Evolutionary conservation across 1,284 basidiomycete genomes (phyloP).

Genomic region (Malassezia restricta): DNA sequence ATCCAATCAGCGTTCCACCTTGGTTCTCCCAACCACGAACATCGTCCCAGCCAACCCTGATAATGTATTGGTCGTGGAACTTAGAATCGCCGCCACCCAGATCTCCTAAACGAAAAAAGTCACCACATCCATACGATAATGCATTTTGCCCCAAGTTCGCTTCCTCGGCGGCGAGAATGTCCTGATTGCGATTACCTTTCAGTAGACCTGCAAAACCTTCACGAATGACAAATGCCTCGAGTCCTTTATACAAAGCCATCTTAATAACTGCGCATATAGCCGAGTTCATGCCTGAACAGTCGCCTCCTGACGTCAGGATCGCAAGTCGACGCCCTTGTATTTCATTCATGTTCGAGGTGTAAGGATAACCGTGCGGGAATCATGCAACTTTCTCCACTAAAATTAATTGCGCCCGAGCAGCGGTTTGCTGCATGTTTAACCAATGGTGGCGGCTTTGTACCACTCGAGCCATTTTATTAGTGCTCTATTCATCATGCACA

Average conservation of each 20-base stretch:
- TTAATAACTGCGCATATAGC: slow-evolving; percentile 41
- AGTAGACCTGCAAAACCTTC: slow-evolving; percentile 94
- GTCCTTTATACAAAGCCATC: slow-evolving; percentile 54
- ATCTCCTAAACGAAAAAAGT: slow-evolving; percentile 67
- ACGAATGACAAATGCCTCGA: slow-evolving; percentile 49
- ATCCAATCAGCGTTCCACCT: slow-evolving; percentile 91
- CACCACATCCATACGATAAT: slow-evolving; percentile 71
- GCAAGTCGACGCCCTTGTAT: slow-evolving; percentile 51
- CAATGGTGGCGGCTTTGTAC: no score
- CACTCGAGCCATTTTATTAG: no score
- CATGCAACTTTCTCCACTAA: no score
- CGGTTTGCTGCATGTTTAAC: no score
- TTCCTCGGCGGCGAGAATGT: neutral
- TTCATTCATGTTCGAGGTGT: neutral
- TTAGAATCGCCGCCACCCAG: slow-evolving; percentile 10
- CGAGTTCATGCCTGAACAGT: slow-evolving; percentile 62
- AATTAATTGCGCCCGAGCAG: no score
- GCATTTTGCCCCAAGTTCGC: neutral
- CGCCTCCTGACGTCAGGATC: slow-evolving; percentile 87
- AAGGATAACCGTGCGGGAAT: no score
- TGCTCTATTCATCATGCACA: no score
- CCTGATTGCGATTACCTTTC: slow-evolving; percentile 48
- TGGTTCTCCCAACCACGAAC: slow-evolving; percentile 76
- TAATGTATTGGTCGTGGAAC: slow-evolving; percentile 67
- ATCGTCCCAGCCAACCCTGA: slow-evolving; percentile 95